Conservation (phyloP, 139 green algal genomes). For the Astrephomene gubernaculifera region DNA sequence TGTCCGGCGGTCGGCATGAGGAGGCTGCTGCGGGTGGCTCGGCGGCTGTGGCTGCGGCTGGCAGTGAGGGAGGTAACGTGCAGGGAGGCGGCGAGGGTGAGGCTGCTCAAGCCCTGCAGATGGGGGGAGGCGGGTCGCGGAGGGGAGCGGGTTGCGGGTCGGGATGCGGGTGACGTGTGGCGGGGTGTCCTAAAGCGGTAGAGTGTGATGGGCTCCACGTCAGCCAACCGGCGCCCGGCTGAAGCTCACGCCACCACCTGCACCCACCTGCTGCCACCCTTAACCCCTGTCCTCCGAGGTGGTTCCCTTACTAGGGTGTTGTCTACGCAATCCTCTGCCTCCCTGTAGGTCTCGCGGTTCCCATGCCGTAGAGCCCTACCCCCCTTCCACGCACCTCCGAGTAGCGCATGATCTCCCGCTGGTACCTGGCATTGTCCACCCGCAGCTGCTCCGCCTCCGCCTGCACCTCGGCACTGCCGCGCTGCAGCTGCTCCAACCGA, state of each 20-base stretch:
- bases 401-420: too few relatives aligned
- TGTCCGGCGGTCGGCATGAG: too few relatives aligned
- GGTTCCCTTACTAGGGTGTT: too few relatives aligned
- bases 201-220: not conserved
- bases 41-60: not conserved
- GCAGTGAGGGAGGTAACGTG: too few relatives aligned
- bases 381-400: too few relatives aligned
- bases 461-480: not conserved
- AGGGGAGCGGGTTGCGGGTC: not conserved
- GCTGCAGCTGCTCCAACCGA: not conserved
- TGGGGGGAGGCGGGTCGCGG: not conserved
- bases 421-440: not conserved
- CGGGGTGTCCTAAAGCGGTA: not conserved
- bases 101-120: not conserved
- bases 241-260: not conserved
- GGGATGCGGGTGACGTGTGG: not conserved
- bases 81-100: not conserved
- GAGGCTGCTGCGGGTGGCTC: not conserved
- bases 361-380: too few relatives aligned
- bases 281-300: too few relatives aligned
- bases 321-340: too few relatives aligned
- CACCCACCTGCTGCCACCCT: constrained; percentile 1
- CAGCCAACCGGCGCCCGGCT: not conserved
- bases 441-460: constrained; percentile 5
- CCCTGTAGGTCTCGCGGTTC: too few relatives aligned